Evolutionary conservation across 805 yeast species (phyloP), one percentile per base, ranked within the genome.

Genomic region (Dipodascopsis uninucleata): DNA sequence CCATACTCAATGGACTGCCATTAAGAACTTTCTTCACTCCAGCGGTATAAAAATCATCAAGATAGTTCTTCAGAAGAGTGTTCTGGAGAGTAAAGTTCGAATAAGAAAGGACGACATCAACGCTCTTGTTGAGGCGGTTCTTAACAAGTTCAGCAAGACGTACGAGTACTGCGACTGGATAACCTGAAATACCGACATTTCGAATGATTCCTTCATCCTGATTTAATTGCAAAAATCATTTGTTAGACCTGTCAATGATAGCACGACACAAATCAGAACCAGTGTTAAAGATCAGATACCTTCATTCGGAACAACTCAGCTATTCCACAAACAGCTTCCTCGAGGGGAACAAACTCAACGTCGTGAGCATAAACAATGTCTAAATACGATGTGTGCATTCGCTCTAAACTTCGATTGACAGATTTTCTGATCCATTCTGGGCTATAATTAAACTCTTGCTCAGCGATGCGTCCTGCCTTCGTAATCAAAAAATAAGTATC

Each of bases 351-450:
- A 64, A 89, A 90, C 61, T 89, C 97, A 36, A 88, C 77, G 60
- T 89, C 97, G 64, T 90, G 97, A 55, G 88, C 69, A 62, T 85
- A 85, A 4, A 90, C 89, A 47, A 85, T 66, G 62, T 89, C 97
- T 52, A 90, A 61, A 61, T 87, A 86, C 2, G 56, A 48, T 0
- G 95, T 84, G 31, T 74, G 60, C 40, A 89, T 71, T 45, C 96
- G 68, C 36, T 75, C 61, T 41, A 85, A 67, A 4, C 95, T 82
- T 54, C 96, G 70, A 28, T 58, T 45, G 2, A 89, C 81, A 8
- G 90, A 81, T 33, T 64, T 62, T 23, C 80, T 69, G 39, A 89
- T 79, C 63, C 76, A 68, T 20, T 64, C 70, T 3, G 81, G 71
- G 0, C 82, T 69, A 62, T 85, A 90, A 63, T 88, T 93, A 59